Evolutionary conservation across 176 grass and related monocot species (phyloP).

Genomic region (Cymbopogon citratus): DNA sequence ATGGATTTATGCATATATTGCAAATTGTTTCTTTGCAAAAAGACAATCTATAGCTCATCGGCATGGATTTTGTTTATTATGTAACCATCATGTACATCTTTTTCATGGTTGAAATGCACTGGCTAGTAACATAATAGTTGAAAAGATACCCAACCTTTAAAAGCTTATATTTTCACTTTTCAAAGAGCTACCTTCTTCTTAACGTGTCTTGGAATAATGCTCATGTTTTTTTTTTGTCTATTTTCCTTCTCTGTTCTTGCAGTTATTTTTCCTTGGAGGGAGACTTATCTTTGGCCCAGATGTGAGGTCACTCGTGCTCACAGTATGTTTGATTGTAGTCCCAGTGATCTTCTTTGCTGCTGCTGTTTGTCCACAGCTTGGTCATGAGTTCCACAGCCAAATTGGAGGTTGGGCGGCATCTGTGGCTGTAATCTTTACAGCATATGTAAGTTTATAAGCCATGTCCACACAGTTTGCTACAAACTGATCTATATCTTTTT

Average conservation of each 20-base stretch:
- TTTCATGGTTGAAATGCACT: constrained; percentile 6
- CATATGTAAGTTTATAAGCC: constrained; percentile 55
- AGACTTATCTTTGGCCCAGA: constrained; percentile 82
- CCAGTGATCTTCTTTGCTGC: constrained; percentile 59
- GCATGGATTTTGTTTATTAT: background rate
- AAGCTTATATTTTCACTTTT: background rate
- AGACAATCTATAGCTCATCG: background rate
- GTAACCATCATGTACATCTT: background rate
- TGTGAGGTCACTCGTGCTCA: constrained; percentile 57
- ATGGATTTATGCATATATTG: background rate
- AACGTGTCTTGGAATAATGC: background rate
- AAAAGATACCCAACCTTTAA: background rate
- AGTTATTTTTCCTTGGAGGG: constrained; percentile 75
- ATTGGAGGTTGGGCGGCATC: constrained; percentile 42
- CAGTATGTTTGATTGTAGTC: constrained; percentile 55
- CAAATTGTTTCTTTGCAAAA: background rate
- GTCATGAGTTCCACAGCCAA: constrained; percentile 43
- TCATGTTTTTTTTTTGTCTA: background rate
- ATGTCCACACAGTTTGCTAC: background rate
- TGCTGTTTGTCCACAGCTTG: constrained; percentile 45
- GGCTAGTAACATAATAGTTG: background rate
- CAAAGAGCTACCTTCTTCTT: background rate
- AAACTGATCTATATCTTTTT: background rate
- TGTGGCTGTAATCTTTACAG: constrained; percentile 46
- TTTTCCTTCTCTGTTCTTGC: constrained; percentile 8